Base-by-base conservation (phyloP, 345 rosid species). In the Eucalyptus fibrosa region DNA sequence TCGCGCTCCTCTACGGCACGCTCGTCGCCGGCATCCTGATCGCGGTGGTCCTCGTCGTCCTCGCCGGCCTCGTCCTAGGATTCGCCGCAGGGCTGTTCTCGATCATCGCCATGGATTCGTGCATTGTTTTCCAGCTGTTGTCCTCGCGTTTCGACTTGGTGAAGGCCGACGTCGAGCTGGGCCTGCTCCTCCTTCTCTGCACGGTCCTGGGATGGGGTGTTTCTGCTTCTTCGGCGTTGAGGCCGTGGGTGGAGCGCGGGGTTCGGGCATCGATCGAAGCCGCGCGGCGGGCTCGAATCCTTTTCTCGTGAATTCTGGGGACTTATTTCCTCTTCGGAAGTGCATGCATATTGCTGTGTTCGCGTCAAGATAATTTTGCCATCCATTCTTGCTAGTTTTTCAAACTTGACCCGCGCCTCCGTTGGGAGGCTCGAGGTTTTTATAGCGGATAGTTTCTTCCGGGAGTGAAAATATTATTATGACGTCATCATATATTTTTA, bases 1-100 rank as follows among this genome's bases (percentile, higher is more conserved):
- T 92, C 7, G 88, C 93, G 12, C 37, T 90, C 50, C 92, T 94
- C 88, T 88, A 91, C 62, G 94, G 91, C 81, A 88, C 92, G 47
- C 32, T 92, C 91, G 69, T 94, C 12, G 89, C 91, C 11, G 91
- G 88, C 55, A 53, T 82, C 56, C 87, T 94, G 28, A 86, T 92
- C 5, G 44, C 49, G 28, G 45, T 90, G 10, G 80, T 88, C 88
- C 65, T 86, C 9, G 14, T 90, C 82, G 59, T 92, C 85, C 51
- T 91, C 9, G 50, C 60, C 77, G 82, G 42, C 88, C 89, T 92
- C 55, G 10, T 88, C 7, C 88, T 92, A 15, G 91, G 92, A 7
- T 90, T 92, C 90, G 88, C 60, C 34, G 9, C 90, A 4, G 16
- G 89, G 3, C 86, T 91, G 89, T 88, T 92, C 89, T 91, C 87